Base-by-base conservation (phyloP, 306 rosid species). In the Senna tora region DNA sequence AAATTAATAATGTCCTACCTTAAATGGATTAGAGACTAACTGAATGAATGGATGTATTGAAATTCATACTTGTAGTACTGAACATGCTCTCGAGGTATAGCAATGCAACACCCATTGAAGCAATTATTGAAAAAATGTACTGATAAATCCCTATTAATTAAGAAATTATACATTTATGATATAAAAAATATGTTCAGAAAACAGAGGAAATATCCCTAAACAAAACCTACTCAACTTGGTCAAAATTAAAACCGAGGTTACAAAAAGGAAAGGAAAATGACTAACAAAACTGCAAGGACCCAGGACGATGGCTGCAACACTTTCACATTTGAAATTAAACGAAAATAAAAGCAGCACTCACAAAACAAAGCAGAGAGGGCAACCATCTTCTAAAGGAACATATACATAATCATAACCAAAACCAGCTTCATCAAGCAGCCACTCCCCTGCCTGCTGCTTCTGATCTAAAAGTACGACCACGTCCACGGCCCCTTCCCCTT, bases 401-500 rank as follows among this genome's bases (percentile, higher is more conserved):
- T 68, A 74, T 73, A 82, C 81, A 75, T 46, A 17, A 38, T 38
- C 51, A 72, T 59, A 73, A 55, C 46, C 75, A 58, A 73, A 79
- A 61, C 53, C 45, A 71, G 76, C 53, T 69, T 58, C 54, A 75
- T 87, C 81, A 91, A 63, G 87, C 85, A 65, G 84, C 89, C 13
- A 69, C 82, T 74, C 84, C 96, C 71, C 78, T 73, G 38, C 74
- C 84, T 4, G 71, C 82, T 54, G 81, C 83, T 16, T 86, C 88
- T 5, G 81, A 64, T 71, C 81, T 78, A 10, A 55, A 63, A 63
- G 30, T 56, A 38, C 81, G 87, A 2, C 92, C 92, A 38, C 81
- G 88, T 5, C 92, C 95, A 67, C 87, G 79, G 13, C 89, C 87
- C 84, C 93, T 81, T 61, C 93, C 92, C 82, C 96, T 81, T 50